Percentiles rank a stretch among this genome's conserved stretches.
These are phyloP conservation scores for Fusarium bactridioides DNA, from an alignment of 2,329 filamentous ascomycete species.

Conservation along the genomic window DNA sequence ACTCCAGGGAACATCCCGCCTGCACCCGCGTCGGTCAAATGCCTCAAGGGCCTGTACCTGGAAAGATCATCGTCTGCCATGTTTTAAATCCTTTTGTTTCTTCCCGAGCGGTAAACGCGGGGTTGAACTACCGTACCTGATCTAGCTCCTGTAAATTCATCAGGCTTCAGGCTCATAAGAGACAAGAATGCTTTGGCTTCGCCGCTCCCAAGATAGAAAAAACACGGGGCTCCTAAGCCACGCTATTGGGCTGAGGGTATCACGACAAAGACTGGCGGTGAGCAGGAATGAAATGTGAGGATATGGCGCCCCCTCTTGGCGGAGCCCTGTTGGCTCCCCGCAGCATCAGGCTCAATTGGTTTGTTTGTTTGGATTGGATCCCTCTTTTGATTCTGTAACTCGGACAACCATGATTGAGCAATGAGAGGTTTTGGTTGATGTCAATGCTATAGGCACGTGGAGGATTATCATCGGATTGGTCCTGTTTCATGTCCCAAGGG, in stretches of 20 bases:
- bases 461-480: constrained; percentile 11
- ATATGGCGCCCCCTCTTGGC: constrained; percentile 10
- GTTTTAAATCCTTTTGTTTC: constrained; percentile 6
- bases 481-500: constrained; percentile 23
- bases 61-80: constrained; percentile 29
- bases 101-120: constrained; percentile 40
- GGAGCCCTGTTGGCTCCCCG: constrained; percentile 19
- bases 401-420: constrained; percentile 20
- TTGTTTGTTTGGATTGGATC: constrained; percentile 30
- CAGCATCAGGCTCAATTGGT: constrained; percentile 26
- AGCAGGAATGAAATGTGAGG: constrained; percentile 11
- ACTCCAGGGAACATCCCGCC: constrained; percentile 36
- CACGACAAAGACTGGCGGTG: constrained; percentile 35
- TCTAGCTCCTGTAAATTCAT: background rate
- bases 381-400: constrained; percentile 26
- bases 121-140: constrained; percentile 25
- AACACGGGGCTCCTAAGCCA: constrained; percentile 25
- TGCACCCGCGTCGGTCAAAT: constrained; percentile 31
- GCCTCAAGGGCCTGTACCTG: constrained; percentile 27
- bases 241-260: constrained; percentile 32
- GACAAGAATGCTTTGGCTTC: constrained; percentile 10
- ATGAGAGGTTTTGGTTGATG: constrained; percentile 7
- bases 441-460: constrained; percentile 13
- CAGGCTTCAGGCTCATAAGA: background rate
- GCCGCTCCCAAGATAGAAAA: constrained; percentile 35